These are phyloP conservation scores for Penicillium lagena DNA, from an alignment of 495 filamentous ascomycete genomes.

Conservation along the genomic window DNA sequence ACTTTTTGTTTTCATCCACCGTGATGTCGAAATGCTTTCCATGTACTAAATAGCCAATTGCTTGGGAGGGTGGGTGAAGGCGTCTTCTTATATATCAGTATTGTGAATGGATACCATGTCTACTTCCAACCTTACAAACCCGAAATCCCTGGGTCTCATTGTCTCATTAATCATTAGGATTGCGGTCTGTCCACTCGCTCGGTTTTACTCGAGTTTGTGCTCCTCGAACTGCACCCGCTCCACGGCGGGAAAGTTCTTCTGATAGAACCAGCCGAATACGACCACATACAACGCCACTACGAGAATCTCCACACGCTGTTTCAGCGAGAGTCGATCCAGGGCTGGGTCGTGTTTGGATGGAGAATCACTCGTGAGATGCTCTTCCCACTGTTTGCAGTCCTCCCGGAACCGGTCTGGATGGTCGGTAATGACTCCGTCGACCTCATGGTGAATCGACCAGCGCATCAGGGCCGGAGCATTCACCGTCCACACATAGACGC, in stretches of 20 bases:
- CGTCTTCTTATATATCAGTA: background rate
- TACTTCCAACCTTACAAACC: background rate
- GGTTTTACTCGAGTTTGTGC: slow-evolving; percentile 4
- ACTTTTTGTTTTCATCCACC: slow-evolving; percentile 1
- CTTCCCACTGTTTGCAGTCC: slow-evolving; percentile 13
- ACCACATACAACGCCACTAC: slow-evolving; percentile 7
- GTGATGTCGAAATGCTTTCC: slow-evolving; percentile 12
- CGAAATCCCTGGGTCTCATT: slow-evolving; percentile 3
- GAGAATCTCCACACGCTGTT: slow-evolving; percentile 8
- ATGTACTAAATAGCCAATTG: slow-evolving; percentile 8
- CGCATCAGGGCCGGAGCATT: slow-evolving; percentile 69
- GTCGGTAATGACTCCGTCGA: slow-evolving; percentile 56
- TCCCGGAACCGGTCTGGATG: slow-evolving; percentile 30
- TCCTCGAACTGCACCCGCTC: slow-evolving; percentile 11
- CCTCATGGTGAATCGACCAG: slow-evolving; percentile 52
- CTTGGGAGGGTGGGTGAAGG: slow-evolving; percentile 6
- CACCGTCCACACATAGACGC: slow-evolving; percentile 78
- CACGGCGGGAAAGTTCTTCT: slow-evolving; percentile 6
- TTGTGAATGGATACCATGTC: slow-evolving; percentile 4
- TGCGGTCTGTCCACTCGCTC: background rate
- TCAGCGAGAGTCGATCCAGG: slow-evolving; percentile 8
- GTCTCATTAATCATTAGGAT: background rate
- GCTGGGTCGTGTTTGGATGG: background rate
- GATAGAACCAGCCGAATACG: slow-evolving; percentile 21
- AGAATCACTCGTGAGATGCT: slow-evolving; percentile 1